These are phyloP conservation scores for Cnidoscolus chayamansa DNA, from an alignment of 441 rosid genomes.

Conservation along the genomic window DNA sequence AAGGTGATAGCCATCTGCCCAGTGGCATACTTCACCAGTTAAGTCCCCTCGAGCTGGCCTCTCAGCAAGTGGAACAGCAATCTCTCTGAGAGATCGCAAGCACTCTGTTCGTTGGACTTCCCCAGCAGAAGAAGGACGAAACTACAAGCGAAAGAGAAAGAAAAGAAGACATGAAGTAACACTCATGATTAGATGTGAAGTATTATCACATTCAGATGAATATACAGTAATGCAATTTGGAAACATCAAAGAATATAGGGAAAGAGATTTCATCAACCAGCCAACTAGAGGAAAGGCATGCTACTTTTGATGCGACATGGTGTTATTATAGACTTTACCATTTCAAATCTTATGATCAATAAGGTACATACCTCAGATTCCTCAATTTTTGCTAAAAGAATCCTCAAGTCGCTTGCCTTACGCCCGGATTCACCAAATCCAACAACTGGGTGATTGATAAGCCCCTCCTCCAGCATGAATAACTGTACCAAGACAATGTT, in stretches of 20 bases:
- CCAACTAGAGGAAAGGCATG: neutral
- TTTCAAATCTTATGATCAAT: neutral
- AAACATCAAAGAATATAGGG: neutral
- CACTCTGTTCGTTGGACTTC: slow-evolving; percentile 95
- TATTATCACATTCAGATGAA: neutral
- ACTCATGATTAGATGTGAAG: neutral
- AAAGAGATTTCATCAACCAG: neutral
- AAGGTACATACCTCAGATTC: slow-evolving; percentile 79
- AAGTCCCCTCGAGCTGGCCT: slow-evolving; percentile 98
- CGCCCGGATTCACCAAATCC: slow-evolving; percentile 93
- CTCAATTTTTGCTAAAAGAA: slow-evolving; percentile 86
- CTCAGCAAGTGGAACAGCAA: slow-evolving; percentile 92
- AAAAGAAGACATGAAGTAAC: slow-evolving; percentile 14
- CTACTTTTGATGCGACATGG: neutral
- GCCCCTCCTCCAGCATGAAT: slow-evolving; percentile 95
- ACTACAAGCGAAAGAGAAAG: slow-evolving; percentile 37
- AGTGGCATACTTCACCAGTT: slow-evolving; percentile 98
- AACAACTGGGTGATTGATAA: slow-evolving; percentile 82
- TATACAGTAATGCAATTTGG: neutral
- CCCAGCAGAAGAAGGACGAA: slow-evolving; percentile 76
- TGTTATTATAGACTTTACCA: neutral
- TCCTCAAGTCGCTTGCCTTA: slow-evolving; percentile 74
- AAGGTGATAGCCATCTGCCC: slow-evolving; percentile 99
- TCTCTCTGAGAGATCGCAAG: slow-evolving; percentile 81
- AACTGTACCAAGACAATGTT: slow-evolving; percentile 49